Base-by-base conservation (phyloP, 805 yeast species). In the Candida chauliodis region DNA sequence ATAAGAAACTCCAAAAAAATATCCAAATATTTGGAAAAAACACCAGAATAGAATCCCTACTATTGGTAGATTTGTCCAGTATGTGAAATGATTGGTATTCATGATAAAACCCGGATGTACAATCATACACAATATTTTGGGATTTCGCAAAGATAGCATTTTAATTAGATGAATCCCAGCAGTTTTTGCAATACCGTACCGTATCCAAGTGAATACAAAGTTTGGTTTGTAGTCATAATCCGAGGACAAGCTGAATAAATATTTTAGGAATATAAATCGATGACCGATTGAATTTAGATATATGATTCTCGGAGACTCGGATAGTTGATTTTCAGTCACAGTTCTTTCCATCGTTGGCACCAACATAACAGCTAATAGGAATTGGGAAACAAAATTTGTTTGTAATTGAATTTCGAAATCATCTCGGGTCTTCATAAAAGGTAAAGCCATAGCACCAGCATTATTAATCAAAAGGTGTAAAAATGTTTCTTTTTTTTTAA, bases 101-200 rank as follows among this genome's bases (percentile, higher is more conserved):
- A 87, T 81, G n/a, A 85, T 86, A 46, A 85, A 73, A 0, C 96
- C 96, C 0, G 95, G 95, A 51, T 86, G 90, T 3, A 85, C 84
- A 2, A 87, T 71, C 25, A 77, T 58, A 41, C 81, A 78, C 26
- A 80, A 56, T 8, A 86, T 67, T 14, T 77, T 70, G 0, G 95
- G 93, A 53, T 84, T 72, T 42, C 79, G 71, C 25, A 76, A 63
- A 0, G 91, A 76, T 16, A 87, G 58, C 56, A 79, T 68, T 48
- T 78, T 78, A 51, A 79, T 73, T 51, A 79, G 75, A 49, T 87
- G 96, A 30, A 86, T 85, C 0, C 85, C 84, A 0, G 84, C 82
- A 1, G 84, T 77, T 52, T 87, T 87, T 10, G 93, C 85, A 58
- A 78, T 60, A 1, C 86, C 88, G 50, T 84, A 87, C 34, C 95